Conservation (phyloP, 1,139 yeast species). For the Pichia sp. region DNA sequence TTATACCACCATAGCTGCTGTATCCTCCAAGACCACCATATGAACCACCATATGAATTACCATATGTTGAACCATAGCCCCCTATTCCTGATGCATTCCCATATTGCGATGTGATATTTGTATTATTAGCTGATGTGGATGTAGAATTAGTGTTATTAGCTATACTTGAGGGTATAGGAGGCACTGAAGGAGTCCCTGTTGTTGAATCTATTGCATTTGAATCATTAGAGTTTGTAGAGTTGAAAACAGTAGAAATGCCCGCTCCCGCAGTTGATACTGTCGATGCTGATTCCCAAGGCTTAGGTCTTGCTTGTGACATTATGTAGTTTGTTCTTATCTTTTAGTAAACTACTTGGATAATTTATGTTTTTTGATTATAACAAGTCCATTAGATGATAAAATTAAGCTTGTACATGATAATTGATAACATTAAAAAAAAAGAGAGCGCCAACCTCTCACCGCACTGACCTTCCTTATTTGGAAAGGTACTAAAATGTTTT, state of each 20-base stretch:
- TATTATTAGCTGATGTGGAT: not conserved
- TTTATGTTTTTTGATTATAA: too few species aligned
- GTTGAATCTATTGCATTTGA: constrained; percentile 1
- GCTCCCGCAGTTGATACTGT: too few species aligned
- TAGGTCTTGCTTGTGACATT: constrained; percentile 46
- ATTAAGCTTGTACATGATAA: too few species aligned
- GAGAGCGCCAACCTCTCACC: not conserved
- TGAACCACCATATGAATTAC: not conserved
- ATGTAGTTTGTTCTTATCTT: not conserved
- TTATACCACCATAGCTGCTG: not conserved
- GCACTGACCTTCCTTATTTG: constrained; percentile 2
- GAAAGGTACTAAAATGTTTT: too few species aligned
- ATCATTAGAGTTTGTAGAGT: not conserved
- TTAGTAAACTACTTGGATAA: too few species aligned
- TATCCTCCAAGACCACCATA: constrained; percentile 3
- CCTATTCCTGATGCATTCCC: not conserved
- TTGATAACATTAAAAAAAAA: too few species aligned
- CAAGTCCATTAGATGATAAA: too few species aligned
- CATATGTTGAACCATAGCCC: constrained; percentile 10
- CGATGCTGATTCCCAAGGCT: constrained; percentile 53
- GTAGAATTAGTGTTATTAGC: constrained; percentile 3
- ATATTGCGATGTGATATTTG: not conserved
- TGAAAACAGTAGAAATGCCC: too few species aligned
- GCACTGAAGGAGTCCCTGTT: constrained; percentile 16
- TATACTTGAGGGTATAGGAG: constrained; percentile 40